Conservation (phyloP, 305 asterid genomes). For the Coffea humblotiana region DNA sequence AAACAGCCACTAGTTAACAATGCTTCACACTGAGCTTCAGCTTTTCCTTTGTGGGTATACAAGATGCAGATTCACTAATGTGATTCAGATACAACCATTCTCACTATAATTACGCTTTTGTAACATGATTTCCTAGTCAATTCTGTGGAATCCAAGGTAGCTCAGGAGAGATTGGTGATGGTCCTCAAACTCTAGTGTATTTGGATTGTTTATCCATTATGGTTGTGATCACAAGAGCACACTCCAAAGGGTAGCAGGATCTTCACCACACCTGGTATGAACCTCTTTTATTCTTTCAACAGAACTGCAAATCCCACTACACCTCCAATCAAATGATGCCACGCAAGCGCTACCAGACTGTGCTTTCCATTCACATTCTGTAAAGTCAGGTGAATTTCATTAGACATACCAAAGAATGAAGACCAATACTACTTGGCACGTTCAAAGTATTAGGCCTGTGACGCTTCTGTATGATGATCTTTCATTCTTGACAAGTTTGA, state of each 20-base stretch:
- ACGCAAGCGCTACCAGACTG: conserved; percentile 54
- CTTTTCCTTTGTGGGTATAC: background rate
- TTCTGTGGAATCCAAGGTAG: background rate
- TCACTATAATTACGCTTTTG: background rate
- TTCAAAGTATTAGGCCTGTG: background rate
- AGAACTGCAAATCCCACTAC: conserved; percentile 63
- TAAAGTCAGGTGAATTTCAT: background rate
- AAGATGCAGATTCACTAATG: too few relatives aligned
- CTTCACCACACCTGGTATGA: conserved; percentile 54
- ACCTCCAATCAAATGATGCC: conserved; percentile 64
- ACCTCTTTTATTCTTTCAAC: conserved; percentile 54
- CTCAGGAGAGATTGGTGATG: background rate
- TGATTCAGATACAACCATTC: background rate
- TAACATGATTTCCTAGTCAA: background rate
- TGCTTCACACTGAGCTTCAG: background rate
- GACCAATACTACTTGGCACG: background rate
- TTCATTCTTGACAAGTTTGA: background rate
- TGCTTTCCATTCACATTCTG: conserved; percentile 69
- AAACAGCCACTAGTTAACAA: background rate
- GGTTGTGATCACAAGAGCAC: conserved; percentile 23
- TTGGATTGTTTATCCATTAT: background rate
- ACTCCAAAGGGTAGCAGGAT: conserved; percentile 46
- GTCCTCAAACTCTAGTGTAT: background rate
- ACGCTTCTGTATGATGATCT: background rate
- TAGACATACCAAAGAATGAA: background rate